Percentiles rank a stretch among this genome's conserved stretches.
Evolutionary conservation across 768 basidiomycete genomes (phyloP).

Genomic region (Panaeolus cyanescens): DNA sequence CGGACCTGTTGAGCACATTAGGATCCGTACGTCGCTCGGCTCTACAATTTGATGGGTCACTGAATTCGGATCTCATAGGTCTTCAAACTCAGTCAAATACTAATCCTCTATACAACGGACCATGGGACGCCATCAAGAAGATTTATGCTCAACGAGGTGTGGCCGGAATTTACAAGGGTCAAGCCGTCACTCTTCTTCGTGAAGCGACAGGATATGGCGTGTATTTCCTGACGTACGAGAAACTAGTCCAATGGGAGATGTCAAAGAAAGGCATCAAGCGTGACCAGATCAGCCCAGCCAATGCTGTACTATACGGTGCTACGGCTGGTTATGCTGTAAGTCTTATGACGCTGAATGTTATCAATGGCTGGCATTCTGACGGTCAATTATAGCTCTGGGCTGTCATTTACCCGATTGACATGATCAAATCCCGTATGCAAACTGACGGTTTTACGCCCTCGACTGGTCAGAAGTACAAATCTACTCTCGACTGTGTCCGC

Average conservation of each 20-base stretch:
- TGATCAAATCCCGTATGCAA: conserved; percentile 96
- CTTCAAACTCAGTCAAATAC: conserved; percentile 87
- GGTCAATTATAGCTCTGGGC: conserved; percentile 68
- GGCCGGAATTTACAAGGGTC: conserved; percentile 90
- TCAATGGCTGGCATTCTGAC: conserved; percentile 9
- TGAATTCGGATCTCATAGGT: conserved; percentile 43
- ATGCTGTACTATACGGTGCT: conserved; percentile 86
- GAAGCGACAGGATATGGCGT: conserved; percentile 82
- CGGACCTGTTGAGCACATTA: conserved; percentile 96
- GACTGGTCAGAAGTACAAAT: conserved; percentile 80
- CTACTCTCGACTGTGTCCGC: conserved; percentile 79
- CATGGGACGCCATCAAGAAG: conserved; percentile 86
- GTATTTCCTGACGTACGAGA: conserved; percentile 94
- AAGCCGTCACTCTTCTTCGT: conserved; percentile 82
- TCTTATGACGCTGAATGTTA: conserved; percentile 8
- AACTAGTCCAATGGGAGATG: conserved; percentile 87
- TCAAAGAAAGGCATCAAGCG: conserved; percentile 66
- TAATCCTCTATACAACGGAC: conserved; percentile 79
- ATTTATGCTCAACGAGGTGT: conserved; percentile 78
- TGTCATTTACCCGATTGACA: conserved; percentile 94
- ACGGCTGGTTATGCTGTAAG: conserved; percentile 89
- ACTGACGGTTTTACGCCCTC: conserved; percentile 83
- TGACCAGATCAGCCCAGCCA: conserved; percentile 76
- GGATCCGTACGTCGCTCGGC: conserved; percentile 68
- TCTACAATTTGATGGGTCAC: conserved; percentile 7